Evolutionary conservation across 192 early-diverging fungal species (phyloP), one percentile per base, ranked within the genome.

Genomic region (Chytriomyces sp.): DNA sequence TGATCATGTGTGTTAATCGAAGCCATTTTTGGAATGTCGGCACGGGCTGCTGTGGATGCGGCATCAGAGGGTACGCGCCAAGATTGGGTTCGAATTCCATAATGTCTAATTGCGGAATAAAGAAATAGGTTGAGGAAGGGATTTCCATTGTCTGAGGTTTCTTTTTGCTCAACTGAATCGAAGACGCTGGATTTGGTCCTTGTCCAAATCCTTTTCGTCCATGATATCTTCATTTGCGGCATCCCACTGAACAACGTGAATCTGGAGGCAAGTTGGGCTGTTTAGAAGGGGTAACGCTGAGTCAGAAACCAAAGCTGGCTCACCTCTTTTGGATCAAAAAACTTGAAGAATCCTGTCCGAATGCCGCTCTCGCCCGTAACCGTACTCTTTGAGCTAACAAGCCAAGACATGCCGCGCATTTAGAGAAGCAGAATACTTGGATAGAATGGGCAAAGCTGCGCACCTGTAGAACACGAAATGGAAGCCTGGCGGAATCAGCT

Each of bases 401-500:
- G 82, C 85, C 76, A 24, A 13, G n/a, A 50, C 16, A 26, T 28
- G 46, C 24, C 9, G 28, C 11, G 11, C 13, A 78, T 45, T 28
- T 5, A 47, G 4, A n/a, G 18, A 35, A 46, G 44, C 72, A 75
- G 1, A 79, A 67, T 35, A 67, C 73, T 23, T 67, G 70, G 49
- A 69, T 64, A 11, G n/a, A 80, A 61, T 71, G 71, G 71, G 78
- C 5, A 80, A 28, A 5, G 80, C 76, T 7, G 66, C 76, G 50
- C 82, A 90, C 90, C 92, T 91, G 82, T 96, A 97, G 79, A 94
- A 93, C 16, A 97, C 84, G 82, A 96, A 97, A 83, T 99, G 97
- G 60, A 94, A 86, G 0, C 97, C 97, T 0, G 95, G 93, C 20
- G 97, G 96, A 67, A 99, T 94, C 61, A 96, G 84, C 83, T 96